phyloP scores from a whole-genome alignment of 108 stramenopile genomes.

The Nannochloropsis gaditana region DNA sequence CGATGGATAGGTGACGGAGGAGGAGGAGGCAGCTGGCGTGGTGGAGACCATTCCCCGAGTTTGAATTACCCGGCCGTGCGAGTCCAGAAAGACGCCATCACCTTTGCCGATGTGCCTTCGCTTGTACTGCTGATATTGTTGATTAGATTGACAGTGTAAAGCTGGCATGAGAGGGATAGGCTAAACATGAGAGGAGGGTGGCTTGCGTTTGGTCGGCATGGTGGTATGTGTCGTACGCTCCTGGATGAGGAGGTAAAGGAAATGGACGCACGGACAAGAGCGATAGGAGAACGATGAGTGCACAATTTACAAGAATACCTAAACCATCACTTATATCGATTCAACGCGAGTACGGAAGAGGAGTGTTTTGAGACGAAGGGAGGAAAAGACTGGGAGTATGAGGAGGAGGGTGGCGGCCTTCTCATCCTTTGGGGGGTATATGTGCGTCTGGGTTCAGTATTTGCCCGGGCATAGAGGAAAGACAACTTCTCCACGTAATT shows the following conservation, averaged over 20 bases:
- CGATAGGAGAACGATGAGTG: neutral
- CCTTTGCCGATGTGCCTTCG: neutral
- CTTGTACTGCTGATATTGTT: neutral
- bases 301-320: neutral
- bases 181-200: neutral
- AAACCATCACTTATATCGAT: neutral
- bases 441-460: too few species aligned
- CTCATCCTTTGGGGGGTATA: too few species aligned
- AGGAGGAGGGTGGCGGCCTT: too few species aligned
- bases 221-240: neutral
- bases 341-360: neutral
- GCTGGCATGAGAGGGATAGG: neutral
- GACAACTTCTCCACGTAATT: too few species aligned
- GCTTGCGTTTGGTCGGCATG: constrained; percentile 15
- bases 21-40: neutral
- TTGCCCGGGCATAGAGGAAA: too few species aligned
- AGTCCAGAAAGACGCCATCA: neutral
- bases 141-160: neutral
- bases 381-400: neutral
- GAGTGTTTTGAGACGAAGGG: neutral
- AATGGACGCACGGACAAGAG: neutral
- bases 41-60: neutral
- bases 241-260: neutral
- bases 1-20: neutral
- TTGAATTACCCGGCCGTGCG: constrained; percentile 7